These are phyloP conservation scores for Xylariales sp. DNA, from an alignment of 2,329 filamentous ascomycete genomes.

Conservation along the genomic window DNA sequence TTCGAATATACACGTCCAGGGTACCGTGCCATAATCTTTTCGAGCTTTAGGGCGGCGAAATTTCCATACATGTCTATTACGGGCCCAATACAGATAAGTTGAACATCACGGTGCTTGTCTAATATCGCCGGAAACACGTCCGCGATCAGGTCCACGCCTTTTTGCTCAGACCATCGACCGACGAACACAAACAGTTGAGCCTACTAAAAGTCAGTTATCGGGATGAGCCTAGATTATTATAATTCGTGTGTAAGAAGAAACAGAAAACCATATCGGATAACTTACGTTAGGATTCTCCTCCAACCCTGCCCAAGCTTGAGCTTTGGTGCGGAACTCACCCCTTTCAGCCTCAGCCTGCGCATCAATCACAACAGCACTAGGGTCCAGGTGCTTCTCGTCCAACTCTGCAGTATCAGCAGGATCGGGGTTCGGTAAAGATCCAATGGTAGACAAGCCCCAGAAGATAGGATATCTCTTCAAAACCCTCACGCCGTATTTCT, in stretches of 20 bases:
- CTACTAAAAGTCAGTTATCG: conserved; percentile 23
- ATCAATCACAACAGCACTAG: conserved; percentile 47
- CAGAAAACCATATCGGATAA: too few species aligned
- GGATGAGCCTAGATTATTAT: too few species aligned
- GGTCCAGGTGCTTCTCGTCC: conserved; percentile 47
- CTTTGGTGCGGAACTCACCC: conserved; percentile 51
- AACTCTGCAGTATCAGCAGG: conserved; percentile 60
- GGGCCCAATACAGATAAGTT: conserved; percentile 60
- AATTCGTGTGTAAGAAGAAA: too few species aligned
- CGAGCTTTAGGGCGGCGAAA: conserved; percentile 62
- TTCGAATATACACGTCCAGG: conserved; percentile 63
- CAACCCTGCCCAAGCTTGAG: conserved; percentile 64
- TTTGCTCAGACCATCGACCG: conserved; percentile 66
- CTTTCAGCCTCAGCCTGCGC: conserved; percentile 48
- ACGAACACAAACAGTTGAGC: conserved; percentile 66
- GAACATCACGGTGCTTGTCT: conserved; percentile 54
- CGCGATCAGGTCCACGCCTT: conserved; percentile 64
- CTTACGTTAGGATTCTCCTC: conserved; percentile 39
- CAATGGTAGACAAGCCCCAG: conserved; percentile 61
- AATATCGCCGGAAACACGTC: conserved; percentile 62
- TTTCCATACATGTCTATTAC: conserved; percentile 66
- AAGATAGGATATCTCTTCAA: conserved; percentile 66
- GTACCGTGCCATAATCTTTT: conserved; percentile 60
- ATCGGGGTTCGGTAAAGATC: conserved; percentile 61
- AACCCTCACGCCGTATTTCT: conserved; percentile 64